Evolutionary conservation across 73 alveolate species (phyloP), one percentile per base, ranked within the genome.

Genomic region (Paramecium bursaria): DNA sequence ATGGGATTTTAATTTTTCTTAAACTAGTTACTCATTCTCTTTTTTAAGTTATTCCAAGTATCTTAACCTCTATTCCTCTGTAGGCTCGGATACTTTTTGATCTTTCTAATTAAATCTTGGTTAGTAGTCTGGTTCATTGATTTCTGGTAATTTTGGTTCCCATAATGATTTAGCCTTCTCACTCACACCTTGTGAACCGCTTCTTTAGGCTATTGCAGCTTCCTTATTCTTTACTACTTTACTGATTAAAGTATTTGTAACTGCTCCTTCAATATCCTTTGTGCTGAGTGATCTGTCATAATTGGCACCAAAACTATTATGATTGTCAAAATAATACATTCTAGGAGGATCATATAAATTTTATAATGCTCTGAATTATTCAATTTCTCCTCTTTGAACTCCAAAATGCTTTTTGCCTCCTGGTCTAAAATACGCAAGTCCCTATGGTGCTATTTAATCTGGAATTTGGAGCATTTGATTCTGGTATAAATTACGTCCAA

Each of bases 231-330:
- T 67, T 31, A 67, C 82, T 25, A 67, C 82, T 67, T 67, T 67
- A 42, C 82, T 67, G 21, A 25, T 44, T 15, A 67, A 46, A 2
- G 82, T 67, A 42, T 67, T 67, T 39, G 82, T 67, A 67, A 67
- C 82, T 67, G 82, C 82, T 15, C 82, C 82, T 25, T 67, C 82
- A 6, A 67, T 67, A 57, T 67, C 82, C 13, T 67, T 67, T 31
- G 82, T 67, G 22, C 27, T 21, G 9, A 67, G 50, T 3, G 53
- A 33, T 31, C 82, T 31, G 27, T 67, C 82, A 15, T 67, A 67
- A 42, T 67, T 47, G 17, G 26, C 1, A 39, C 44, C 57, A 11
- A 33, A 42, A 39, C 82, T 67, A 67, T 5, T 1, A 27, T 3
- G 22, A 33, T 67, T 0, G 50, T 25, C 13, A 67, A 67, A 1